A percentile compares a stretch with the other conserved stretches of the same genome.
phyloP scores from a whole-genome alignment of 1,284 basidiomycete species.

The Trichosporon sp. region DNA sequence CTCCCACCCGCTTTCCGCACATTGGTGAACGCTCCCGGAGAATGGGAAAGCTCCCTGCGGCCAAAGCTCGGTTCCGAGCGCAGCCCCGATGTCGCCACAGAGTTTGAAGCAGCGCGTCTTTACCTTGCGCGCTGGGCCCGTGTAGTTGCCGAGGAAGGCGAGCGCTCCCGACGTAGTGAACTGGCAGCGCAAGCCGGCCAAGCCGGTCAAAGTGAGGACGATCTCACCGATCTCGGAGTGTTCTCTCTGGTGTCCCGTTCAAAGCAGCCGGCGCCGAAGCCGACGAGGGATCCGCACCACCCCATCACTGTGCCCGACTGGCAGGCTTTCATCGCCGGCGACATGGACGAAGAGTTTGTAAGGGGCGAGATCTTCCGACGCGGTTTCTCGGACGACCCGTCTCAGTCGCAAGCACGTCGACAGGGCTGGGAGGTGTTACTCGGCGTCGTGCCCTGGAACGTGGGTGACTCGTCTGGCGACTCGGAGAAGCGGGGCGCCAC shows the following conservation, averaged over 20 bases:
- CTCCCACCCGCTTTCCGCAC: constrained; percentile 84
- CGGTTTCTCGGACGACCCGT: constrained; percentile 65
- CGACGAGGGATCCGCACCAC: constrained; percentile 45
- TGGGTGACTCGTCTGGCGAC: constrained; percentile 17
- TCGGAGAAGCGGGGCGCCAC: background rate
- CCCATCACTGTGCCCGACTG: constrained; percentile 43
- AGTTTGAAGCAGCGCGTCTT: constrained; percentile 92
- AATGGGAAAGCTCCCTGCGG: constrained; percentile 56
- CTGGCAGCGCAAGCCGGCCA: constrained; percentile 45
- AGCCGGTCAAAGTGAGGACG: constrained; percentile 33
- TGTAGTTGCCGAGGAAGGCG: constrained; percentile 87
- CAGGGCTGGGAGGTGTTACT: constrained; percentile 89
- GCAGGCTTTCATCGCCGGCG: constrained; percentile 37
- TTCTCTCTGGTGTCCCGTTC: constrained; percentile 66
- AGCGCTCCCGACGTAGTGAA: constrained; percentile 73
- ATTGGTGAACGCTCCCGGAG: constrained; percentile 71
- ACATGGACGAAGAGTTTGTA: constrained; percentile 41
- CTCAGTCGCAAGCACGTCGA: constrained; percentile 59
- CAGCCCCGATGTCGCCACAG: constrained; percentile 51
- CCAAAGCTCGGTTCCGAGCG: constrained; percentile 59
- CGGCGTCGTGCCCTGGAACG: constrained; percentile 70
- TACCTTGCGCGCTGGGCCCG: constrained; percentile 96
- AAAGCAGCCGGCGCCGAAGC: constrained; percentile 35
- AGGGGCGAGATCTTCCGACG: constrained; percentile 45
- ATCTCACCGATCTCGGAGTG: constrained; percentile 74